Evolutionary conservation across 139 green algal genomes (phyloP).

Genomic region (Chlamydomonas schloesseri): DNA sequence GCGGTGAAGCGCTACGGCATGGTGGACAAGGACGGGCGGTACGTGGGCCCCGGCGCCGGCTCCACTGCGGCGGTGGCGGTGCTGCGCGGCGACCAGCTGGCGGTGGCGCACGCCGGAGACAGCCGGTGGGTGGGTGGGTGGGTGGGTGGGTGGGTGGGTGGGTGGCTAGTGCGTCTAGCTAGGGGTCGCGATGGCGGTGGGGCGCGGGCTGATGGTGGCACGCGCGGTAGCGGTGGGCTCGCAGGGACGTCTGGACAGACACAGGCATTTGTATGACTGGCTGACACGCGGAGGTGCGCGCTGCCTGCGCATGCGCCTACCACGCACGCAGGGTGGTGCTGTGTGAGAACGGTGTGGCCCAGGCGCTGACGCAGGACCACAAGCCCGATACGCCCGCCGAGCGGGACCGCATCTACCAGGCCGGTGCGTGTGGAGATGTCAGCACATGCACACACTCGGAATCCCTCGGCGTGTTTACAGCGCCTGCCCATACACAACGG

Average conservation of each 20-base stretch:
- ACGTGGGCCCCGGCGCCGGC: slow-evolving; percentile 38
- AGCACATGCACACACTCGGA: too few species aligned
- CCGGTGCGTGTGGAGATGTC: slow-evolving; percentile 5
- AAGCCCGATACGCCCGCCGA: slow-evolving; percentile 60
- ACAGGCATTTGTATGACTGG: too few species aligned
- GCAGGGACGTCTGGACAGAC: too few species aligned
- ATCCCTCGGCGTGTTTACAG: too few species aligned
- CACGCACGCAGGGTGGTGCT: slow-evolving; percentile 44
- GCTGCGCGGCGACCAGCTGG: slow-evolving; percentile 7
- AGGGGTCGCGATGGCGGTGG: not conserved
- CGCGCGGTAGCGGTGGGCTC: too few species aligned
- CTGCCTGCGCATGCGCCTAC: too few species aligned
- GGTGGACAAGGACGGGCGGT: slow-evolving; percentile 7
- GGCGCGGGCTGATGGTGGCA: too few species aligned
- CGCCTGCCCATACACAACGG: too few species aligned
- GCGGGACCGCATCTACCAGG: slow-evolving; percentile 50
- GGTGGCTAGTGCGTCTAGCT: not conserved
- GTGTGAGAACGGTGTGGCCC: slow-evolving; percentile 6
- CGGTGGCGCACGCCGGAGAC: slow-evolving; percentile 36
- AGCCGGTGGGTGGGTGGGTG: slow-evolving; percentile 15
- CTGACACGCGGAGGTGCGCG: too few species aligned
- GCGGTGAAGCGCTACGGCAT: slow-evolving; percentile 2
- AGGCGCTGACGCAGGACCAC: slow-evolving; percentile 63
- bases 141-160: not conserved
- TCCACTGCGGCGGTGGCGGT: slow-evolving; percentile 48